Evolutionary conservation across 139 green algal species (phyloP), one percentile per base, ranked within the genome.

Genomic region (Zygnema cylindricum): DNA sequence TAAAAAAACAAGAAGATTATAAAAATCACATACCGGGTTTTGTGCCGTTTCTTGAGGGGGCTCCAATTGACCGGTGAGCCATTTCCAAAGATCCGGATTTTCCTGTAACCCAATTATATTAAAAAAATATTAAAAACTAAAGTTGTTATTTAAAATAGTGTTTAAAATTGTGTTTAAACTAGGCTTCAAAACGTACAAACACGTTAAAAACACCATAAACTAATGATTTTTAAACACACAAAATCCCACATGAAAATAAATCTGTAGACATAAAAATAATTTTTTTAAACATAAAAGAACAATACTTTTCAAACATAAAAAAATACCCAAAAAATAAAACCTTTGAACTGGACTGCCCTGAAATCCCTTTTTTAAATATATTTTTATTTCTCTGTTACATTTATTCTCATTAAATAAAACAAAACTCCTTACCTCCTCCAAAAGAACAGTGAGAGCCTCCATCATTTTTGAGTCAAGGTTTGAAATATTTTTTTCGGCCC

Each of bases 1-100:
- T 30, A 73, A 30, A 73, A 73, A 73, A 73, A 73, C 30, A 73
- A 73, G 57, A 73, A 73, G 25, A 30, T 35, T 73, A 73, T 35
- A 30, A 73, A 73, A 30, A 73, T 35, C 30, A 73, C 25, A 73
- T 49, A 91, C 88, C 11, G 71, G 88, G 2, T 92, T 92, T 11
- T 21, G 2, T 32, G 38, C 36, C 21, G 90, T 49, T 11, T 77
- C 41, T 33, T 71, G 40, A 35, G 88, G 85, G 1, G 85, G 43
- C 2, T 92, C 1, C n/a, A 33, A 36, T 85, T 92, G 88, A 0
- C 86, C 88, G 25, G 88, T 92, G 3, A 92, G 73, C 88, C 88
- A 92, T 85, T 92, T 92, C 55, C 71, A 92, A 35, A 92, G 86
- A 69, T 92, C 88, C 69, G 88, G 88, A 77, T 86, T 92, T 86